Evolutionary conservation across 495 filamentous ascomycete species (phyloP).

Genomic region (Tuber magnatum): DNA sequence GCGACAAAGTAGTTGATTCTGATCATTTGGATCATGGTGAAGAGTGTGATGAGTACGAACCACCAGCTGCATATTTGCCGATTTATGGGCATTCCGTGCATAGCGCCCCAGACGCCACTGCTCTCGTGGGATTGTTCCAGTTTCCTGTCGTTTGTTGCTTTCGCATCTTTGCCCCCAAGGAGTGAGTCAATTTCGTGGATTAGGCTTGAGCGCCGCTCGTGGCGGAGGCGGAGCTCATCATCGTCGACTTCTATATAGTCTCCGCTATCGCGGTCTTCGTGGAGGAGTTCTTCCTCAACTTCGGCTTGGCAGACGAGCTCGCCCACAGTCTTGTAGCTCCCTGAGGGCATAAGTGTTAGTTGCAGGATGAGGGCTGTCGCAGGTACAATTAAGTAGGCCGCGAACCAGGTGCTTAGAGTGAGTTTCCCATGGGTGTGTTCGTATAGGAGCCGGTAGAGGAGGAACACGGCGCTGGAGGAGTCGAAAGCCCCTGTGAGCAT

Average conservation of each 20-base stretch:
- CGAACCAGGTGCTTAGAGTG: slow-evolving; percentile 64
- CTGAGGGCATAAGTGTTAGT: slow-evolving; percentile 65
- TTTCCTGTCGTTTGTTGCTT: slow-evolving; percentile 47
- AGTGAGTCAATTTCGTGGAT: slow-evolving; percentile 68
- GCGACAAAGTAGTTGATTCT: slow-evolving; percentile 98
- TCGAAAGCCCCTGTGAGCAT: slow-evolving; percentile 86
- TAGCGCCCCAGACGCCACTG: slow-evolving; percentile 77
- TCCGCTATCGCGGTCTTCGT: slow-evolving; percentile 53
- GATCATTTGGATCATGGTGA: slow-evolving; percentile 56
- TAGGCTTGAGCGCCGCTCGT: slow-evolving; percentile 59
- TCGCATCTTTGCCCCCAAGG: slow-evolving; percentile 56
- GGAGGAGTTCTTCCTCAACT: slow-evolving; percentile 63
- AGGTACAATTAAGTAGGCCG: slow-evolving; percentile 68
- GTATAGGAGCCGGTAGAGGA: slow-evolving; percentile 74
- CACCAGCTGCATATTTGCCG: slow-evolving; percentile 75
- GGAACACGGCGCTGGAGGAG: slow-evolving; percentile 77
- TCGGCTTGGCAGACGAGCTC: slow-evolving; percentile 71
- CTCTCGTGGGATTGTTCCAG: slow-evolving; percentile 57
- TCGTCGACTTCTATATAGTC: slow-evolving; percentile 44
- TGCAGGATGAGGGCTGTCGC: slow-evolving; percentile 61
- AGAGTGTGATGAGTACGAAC: slow-evolving; percentile 80
- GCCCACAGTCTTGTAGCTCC: slow-evolving; percentile 81
- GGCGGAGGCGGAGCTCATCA: slow-evolving; percentile 59
- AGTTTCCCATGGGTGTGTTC: slow-evolving; percentile 55
- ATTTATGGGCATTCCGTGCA: slow-evolving; percentile 66